Evolutionary conservation across 1,139 yeast species (phyloP).

Genomic region (Geotrichum phurueaensis): DNA sequence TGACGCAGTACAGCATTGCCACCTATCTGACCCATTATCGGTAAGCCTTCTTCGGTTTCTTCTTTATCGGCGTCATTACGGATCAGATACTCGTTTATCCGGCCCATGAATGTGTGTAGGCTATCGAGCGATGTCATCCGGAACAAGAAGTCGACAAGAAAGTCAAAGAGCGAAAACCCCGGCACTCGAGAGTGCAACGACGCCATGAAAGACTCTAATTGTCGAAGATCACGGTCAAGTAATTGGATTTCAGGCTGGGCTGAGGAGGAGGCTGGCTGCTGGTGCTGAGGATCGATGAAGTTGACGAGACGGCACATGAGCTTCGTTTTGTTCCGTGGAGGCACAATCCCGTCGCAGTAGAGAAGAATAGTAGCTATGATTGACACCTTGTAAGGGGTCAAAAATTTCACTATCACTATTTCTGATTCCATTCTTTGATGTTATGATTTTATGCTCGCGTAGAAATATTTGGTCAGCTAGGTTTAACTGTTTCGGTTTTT

Average conservation of each 20-base stretch:
- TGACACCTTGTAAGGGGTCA: slow-evolving; percentile 30
- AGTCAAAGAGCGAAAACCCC: slow-evolving; percentile 7
- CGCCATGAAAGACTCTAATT: slow-evolving; percentile 5
- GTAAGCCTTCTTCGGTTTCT: neutral
- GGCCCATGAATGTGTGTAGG: slow-evolving; percentile 17
- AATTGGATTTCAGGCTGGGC: neutral
- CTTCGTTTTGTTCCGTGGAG: slow-evolving; percentile 16
- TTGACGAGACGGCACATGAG: slow-evolving; percentile 25
- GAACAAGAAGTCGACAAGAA: slow-evolving; percentile 20
- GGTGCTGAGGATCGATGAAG: slow-evolving; percentile 23
- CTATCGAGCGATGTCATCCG: slow-evolving; percentile 20
- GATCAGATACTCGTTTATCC: slow-evolving; percentile 9
- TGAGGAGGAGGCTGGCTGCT: neutral
- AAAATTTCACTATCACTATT: slow-evolving; percentile 18
- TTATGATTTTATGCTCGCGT: neutral
- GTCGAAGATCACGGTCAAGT: slow-evolving; percentile 12
- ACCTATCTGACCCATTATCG: neutral
- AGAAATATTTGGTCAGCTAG: neutral
- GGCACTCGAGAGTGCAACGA: slow-evolving; percentile 1
- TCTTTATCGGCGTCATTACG: slow-evolving; percentile 10
- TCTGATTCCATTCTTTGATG: slow-evolving; percentile 2
- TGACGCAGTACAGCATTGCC: slow-evolving; percentile 1
- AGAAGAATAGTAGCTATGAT: slow-evolving; percentile 22
- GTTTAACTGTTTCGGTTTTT: neutral
- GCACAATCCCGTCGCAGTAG: slow-evolving; percentile 26